Base-by-base conservation (phyloP, 2,329 filamentous ascomycete species). In the Truncatella angustata region DNA sequence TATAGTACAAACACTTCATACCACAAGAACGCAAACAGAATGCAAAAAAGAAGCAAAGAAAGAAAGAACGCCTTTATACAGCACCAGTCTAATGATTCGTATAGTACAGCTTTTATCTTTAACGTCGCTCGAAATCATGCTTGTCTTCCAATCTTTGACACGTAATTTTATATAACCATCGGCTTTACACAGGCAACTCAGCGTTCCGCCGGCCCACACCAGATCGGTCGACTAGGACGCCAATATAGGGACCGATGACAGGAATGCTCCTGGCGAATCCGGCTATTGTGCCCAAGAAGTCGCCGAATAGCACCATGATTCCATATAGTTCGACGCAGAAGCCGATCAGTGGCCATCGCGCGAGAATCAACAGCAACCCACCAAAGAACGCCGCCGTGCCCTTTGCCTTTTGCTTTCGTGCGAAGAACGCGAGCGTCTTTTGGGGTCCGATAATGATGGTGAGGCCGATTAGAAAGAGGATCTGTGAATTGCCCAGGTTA, bases 401-500 rank as follows among this genome's bases (percentile, higher is more conserved):
- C 67, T 91, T 91, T 64, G 90, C 83, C 73, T 99, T 99, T 68
- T 97, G 91, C 62, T 86, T 87, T 56, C 94, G 88, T 48, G 91
- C 90, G 77, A 99, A 99, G 84, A 99, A 99, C 68, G 88, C 78
- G 58, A 93, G 78, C 0, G 94, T 97, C 70, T 97, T 97, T 70
- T 88, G 82, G 21, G 90, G 82, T 39, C 94, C 94, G 73, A 99
- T 96, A 64, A 97, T 95, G 54, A 97, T 88, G 26, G 92, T 96
- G 23, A 99, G 84, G 70, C 94, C 94, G 75, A 96, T 90, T 50
- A 99, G 84, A 80, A 99, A 97, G 70, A 99, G 91, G 71, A 99
- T 95, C 91, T 96, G 64, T 52, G 43, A 45, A 43, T 53, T 52
- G 53, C 42, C 49, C 55, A 48, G 57, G 53, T 32, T 28, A 18